Conservation (phyloP, 345 rosid genomes). For the Populus alba region DNA sequence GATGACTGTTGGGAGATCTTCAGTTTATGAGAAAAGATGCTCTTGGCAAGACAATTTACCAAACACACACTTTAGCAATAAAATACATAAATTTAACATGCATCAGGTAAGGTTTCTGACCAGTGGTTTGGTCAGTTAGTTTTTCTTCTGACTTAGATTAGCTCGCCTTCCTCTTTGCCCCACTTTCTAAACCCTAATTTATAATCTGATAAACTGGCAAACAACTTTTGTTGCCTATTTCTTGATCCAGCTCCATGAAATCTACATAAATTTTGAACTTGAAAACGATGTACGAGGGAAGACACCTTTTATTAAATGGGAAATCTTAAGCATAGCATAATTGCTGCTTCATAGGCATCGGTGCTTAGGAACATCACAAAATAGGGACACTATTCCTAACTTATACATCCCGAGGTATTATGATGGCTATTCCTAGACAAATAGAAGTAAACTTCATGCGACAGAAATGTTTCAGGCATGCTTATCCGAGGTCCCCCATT, state of each 20-base stretch:
- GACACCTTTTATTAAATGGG: neutral
- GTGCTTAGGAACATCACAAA: neutral
- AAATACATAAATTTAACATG: neutral
- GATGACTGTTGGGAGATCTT: neutral
- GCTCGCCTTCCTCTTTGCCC: too few relatives aligned
- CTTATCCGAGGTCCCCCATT: neutral
- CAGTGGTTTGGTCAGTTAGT: too few relatives aligned
- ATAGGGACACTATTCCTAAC: neutral
- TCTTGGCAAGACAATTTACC: neutral
- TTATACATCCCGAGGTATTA: neutral
- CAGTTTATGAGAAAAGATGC: neutral
- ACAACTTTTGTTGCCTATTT: neutral
- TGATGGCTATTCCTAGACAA: neutral
- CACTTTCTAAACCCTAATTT: too few relatives aligned
- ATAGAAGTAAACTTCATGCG: too few relatives aligned
- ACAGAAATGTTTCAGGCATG: neutral
- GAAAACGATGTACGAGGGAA: neutral
- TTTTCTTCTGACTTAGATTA: too few relatives aligned
- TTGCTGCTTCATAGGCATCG: neutral
- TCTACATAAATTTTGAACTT: neutral
- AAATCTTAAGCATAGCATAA: neutral
- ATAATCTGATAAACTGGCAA: neutral
- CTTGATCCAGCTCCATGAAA: neutral
- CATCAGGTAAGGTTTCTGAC: neutral
- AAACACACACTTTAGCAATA: neutral